Conservation (phyloP, 1,284 basidiomycete genomes). For the Cutaneotrichosporon sp. region DNA sequence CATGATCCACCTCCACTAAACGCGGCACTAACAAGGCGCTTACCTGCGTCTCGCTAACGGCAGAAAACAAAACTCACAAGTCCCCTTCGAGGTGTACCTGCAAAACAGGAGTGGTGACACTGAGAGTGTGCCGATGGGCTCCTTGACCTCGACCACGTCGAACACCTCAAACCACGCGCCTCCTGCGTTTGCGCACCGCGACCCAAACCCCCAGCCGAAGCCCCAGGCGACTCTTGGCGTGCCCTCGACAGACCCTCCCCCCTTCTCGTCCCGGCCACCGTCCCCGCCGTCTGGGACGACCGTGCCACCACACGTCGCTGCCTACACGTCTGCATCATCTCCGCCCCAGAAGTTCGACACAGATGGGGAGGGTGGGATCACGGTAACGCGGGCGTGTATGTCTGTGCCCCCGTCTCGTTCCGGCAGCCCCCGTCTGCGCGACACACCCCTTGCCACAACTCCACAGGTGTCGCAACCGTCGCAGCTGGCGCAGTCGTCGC, state of each 20-base stretch:
- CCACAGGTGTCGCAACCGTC: too few species aligned
- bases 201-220: background rate
- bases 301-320: too few species aligned
- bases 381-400: background rate
- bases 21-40: too few species aligned
- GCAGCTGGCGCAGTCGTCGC: too few species aligned
- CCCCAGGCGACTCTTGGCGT: background rate
- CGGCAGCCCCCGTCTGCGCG: background rate
- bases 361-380: conserved; percentile 2
- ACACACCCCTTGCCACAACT: background rate
- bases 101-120: conserved; percentile 10
- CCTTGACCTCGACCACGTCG: background rate
- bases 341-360: background rate
- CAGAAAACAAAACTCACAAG: background rate
- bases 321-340: background rate
- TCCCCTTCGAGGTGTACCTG: conserved; percentile 18
- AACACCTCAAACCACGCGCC: background rate
- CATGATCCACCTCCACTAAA: too few species aligned
- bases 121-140: conserved; percentile 16
- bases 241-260: background rate
- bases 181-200: background rate
- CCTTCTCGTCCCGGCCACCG: background rate
- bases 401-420: background rate
- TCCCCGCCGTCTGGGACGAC: too few species aligned
- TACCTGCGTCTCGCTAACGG: background rate